Evolutionary conservation across 768 basidiomycete genomes (phyloP).

Genomic region (Suillus subalutaceus): DNA sequence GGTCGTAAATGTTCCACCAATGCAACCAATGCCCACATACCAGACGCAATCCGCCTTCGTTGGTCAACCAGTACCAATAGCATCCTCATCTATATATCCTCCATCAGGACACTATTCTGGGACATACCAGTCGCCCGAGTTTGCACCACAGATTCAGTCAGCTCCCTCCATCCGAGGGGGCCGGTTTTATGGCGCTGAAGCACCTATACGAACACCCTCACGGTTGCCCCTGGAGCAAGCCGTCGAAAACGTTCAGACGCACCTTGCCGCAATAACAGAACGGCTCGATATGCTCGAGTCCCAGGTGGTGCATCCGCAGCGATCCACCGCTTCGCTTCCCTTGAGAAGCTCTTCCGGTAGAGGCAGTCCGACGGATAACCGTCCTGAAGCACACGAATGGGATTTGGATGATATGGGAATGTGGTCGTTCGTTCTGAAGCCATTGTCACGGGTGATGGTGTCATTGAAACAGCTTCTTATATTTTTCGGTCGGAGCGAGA

Average conservation of each 20-base stretch:
- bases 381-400: conserved; percentile 46
- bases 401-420: conserved; percentile 83
- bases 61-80: conserved; percentile 42
- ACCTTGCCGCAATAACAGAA: conserved; percentile 80
- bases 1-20: conserved; percentile 50
- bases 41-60: conserved; percentile 77
- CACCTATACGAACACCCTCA: conserved; percentile 47
- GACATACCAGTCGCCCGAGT: conserved; percentile 42
- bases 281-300: conserved; percentile 72
- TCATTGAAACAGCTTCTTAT: conserved; percentile 50
- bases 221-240: conserved; percentile 64
- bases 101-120: conserved; percentile 40
- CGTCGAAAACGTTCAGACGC: conserved; percentile 78
- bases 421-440: conserved; percentile 76
- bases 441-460: conserved; percentile 55
- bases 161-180: conserved; percentile 39
- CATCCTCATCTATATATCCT: conserved; percentile 40
- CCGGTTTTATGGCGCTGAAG: conserved; percentile 35
- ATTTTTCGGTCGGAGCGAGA: conserved; percentile 63
- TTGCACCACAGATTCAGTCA: conserved; percentile 41
- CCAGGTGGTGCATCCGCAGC: conserved; percentile 34
- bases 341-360: conserved; percentile 43
- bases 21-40: conserved; percentile 73
- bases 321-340: conserved; percentile 43
- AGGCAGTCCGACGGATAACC: conserved; percentile 44